phyloP scores from a whole-genome alignment of 1,284 basidiomycete species.

The Wallemia mellicola region DNA sequence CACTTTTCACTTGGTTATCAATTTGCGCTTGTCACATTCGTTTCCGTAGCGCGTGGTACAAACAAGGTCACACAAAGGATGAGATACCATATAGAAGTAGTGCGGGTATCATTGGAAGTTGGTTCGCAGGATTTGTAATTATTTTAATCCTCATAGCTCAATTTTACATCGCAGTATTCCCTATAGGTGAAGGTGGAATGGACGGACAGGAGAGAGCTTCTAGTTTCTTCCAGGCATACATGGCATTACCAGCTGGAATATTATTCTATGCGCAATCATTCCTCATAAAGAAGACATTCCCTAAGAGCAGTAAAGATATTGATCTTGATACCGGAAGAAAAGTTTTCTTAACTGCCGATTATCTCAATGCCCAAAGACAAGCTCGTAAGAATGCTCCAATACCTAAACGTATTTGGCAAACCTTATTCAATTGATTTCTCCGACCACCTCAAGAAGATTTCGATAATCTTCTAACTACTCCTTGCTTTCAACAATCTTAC shows the following conservation, averaged over 20 bases:
- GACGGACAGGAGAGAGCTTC: conserved; percentile 12
- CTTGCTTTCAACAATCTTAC: no score
- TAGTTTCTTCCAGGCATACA: conserved; percentile 20
- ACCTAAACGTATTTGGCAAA: background rate
- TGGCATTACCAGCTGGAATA: conserved; percentile 16
- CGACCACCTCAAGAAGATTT: no score
- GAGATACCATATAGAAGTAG: conserved; percentile 21
- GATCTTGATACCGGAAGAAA: background rate
- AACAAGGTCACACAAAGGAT: conserved; percentile 18
- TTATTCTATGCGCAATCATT: conserved; percentile 10
- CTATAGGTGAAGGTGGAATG: conserved; percentile 7
- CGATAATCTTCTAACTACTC: no score
- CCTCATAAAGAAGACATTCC: background rate
- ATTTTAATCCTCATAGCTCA: conserved; percentile 9
- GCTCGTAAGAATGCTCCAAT: background rate
- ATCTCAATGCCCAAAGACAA: background rate
- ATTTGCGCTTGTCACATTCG: conserved; percentile 13
- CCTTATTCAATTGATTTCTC: background rate
- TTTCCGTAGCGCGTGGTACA: conserved; percentile 20
- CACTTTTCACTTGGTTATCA: conserved; percentile 20
- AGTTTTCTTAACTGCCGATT: background rate
- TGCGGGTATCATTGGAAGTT: conserved; percentile 19
- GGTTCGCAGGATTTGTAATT: conserved; percentile 13
- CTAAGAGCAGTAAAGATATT: background rate
- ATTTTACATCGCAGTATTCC: conserved; percentile 7